Conservation (phyloP, 805 yeast genomes). For the Saccharomycopsis sp. region DNA sequence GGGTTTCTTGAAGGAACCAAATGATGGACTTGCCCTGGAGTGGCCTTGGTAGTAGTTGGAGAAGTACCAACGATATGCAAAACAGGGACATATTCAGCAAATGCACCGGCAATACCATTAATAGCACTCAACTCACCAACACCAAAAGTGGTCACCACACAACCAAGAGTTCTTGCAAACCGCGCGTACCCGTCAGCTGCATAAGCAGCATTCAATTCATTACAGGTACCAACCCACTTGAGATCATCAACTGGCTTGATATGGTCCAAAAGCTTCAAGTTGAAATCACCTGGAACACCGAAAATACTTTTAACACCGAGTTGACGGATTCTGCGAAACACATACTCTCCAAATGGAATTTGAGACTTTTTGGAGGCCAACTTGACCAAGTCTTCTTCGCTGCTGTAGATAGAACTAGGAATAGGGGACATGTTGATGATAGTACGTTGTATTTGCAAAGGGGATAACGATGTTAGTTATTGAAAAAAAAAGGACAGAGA, state of each 20-base stretch:
- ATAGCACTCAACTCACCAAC: slow-evolving; percentile 86
- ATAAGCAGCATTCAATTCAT: slow-evolving; percentile 85
- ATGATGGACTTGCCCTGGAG: slow-evolving; percentile 47
- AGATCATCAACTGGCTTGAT: slow-evolving; percentile 46
- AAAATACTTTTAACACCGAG: slow-evolving; percentile 54
- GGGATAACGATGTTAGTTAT: not conserved
- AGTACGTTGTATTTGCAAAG: too few species aligned
- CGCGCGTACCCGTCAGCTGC: slow-evolving; percentile 88
- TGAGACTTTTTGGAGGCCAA: slow-evolving; percentile 2
- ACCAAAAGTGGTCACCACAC: slow-evolving; percentile 68
- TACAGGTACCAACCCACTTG: slow-evolving; percentile 78
- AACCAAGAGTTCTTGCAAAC: slow-evolving; percentile 55
- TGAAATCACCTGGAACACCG: slow-evolving; percentile 80
- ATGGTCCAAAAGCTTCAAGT: slow-evolving; percentile 60
- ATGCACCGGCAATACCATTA: slow-evolving; percentile 78
- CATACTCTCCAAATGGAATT: slow-evolving; percentile 57
- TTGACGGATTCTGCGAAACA: slow-evolving; percentile 50
- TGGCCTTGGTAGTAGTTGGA: slow-evolving; percentile 29
- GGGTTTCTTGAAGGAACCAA: slow-evolving; percentile 47
- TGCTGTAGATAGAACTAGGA: slow-evolving; percentile 14
- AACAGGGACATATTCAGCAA: slow-evolving; percentile 73
- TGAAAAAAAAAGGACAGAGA: not conserved
- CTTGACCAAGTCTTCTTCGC: slow-evolving; percentile 4
- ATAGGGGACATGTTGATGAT: slow-evolving; percentile 15
- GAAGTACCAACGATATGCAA: slow-evolving; percentile 84